Conservation (phyloP, 805 yeast species). For the Kodamaea sagamina region DNA sequence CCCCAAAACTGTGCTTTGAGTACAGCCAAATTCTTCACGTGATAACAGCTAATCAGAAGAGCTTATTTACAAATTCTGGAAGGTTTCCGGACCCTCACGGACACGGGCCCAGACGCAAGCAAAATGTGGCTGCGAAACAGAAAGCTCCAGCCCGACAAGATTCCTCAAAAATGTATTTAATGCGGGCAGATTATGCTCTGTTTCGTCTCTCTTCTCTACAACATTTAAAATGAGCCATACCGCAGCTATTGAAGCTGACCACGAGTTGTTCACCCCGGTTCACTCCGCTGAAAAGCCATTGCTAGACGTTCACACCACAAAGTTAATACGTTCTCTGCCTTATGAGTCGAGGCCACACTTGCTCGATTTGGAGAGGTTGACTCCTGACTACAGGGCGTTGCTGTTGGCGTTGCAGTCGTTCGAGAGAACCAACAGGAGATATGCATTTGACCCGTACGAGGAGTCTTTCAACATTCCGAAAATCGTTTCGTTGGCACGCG, state of each 20-base stretch:
- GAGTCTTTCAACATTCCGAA: conserved; percentile 30
- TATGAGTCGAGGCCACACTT: conserved; percentile 29
- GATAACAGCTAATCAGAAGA: background rate
- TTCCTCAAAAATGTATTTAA: background rate
- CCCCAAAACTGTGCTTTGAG: too few species aligned
- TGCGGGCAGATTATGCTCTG: background rate
- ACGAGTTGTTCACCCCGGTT: conserved; percentile 3
- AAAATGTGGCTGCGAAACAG: conserved; percentile 1
- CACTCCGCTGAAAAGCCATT: conserved; percentile 1
- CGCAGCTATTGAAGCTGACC: conserved; percentile 4
- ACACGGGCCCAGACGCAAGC: background rate
- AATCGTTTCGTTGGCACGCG: conserved; percentile 19
- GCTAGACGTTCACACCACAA: background rate
- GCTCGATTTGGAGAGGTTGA: conserved; percentile 26
- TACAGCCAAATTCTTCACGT: background rate
- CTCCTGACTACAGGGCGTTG: conserved; percentile 22
- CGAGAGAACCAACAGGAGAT: conserved; percentile 17
- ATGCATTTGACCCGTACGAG: conserved; percentile 26
- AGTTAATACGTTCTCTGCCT: conserved; percentile 29
- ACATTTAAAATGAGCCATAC: background rate
- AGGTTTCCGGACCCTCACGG: too few species aligned
- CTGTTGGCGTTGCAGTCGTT: conserved; percentile 34
- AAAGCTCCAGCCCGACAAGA: background rate
- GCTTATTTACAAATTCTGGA: background rate
- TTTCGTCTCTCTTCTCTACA: background rate